These are phyloP conservation scores for Warburgia ugandensis DNA, from an alignment of 164 flowering plant species.

Conservation along the genomic window DNA sequence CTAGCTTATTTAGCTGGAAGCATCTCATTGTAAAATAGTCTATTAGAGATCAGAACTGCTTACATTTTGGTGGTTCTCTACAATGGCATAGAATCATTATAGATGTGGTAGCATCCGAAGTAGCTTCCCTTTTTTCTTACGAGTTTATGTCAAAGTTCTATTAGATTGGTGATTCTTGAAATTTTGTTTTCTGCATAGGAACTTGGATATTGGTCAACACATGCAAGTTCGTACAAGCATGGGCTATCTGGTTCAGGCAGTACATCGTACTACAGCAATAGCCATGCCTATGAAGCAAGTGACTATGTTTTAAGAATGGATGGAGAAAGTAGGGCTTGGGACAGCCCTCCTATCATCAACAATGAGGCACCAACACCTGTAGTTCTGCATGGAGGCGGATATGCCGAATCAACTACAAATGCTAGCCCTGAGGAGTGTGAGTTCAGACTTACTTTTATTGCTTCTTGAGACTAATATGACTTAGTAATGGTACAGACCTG, in stretches of 20 bases:
- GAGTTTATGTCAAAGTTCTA: neutral
- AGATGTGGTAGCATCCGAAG: conserved; percentile 1
- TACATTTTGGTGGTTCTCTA: too few species aligned
- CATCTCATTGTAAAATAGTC: neutral
- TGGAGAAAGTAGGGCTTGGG: conserved; percentile 36
- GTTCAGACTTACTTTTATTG: conserved; percentile 18
- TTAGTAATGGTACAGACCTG: neutral
- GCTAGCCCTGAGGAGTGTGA: conserved; percentile 46
- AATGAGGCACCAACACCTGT: conserved; percentile 28
- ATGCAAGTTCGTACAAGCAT: conserved; percentile 50
- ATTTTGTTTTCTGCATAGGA: conserved; percentile 33
- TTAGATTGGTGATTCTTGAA: neutral
- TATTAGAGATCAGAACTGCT: too few species aligned
- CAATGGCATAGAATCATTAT: neutral
- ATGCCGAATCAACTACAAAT: conserved; percentile 26
- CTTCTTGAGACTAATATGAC: too few species aligned
- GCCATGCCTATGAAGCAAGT: conserved; percentile 33
- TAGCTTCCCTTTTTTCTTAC: neutral
- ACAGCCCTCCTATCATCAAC: conserved; percentile 24
- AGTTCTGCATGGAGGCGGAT: conserved; percentile 34
- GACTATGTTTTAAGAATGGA: conserved; percentile 29
- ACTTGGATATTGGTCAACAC: conserved; percentile 39
- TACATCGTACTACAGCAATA: conserved; percentile 37
- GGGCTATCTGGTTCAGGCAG: conserved; percentile 45
- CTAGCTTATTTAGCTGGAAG: too few species aligned